phyloP scores from a whole-genome alignment of 495 filamentous ascomycete species.

The Cetradonia linearis region DNA sequence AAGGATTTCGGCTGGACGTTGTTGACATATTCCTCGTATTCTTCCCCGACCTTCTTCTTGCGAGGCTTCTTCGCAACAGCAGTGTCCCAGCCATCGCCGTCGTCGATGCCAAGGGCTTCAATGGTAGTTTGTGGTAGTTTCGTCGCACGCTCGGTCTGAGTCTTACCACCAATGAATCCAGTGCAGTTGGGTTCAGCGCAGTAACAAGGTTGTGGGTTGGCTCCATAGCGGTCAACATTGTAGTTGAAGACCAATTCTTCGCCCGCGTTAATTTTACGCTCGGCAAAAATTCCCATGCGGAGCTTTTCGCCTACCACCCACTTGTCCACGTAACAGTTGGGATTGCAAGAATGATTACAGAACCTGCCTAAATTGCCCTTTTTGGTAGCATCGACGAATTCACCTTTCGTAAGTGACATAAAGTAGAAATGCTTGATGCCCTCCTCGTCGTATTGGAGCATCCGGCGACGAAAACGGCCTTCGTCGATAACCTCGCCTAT shows the following conservation, averaged over 20 bases:
- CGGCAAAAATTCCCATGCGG: conserved; percentile 97
- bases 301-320: conserved; percentile 98
- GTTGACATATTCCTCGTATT: conserved; percentile 95
- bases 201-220: conserved; percentile 92
- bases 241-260: conserved; percentile 99
- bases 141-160: conserved; percentile 89
- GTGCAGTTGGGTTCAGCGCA: conserved; percentile 92
- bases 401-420: conserved; percentile 93
- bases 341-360: conserved; percentile 98
- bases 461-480: conserved; percentile 71
- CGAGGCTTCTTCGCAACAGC: conserved; percentile 77
- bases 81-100: conserved; percentile 84
- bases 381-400: conserved; percentile 97
- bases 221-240: conserved; percentile 97
- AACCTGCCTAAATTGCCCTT: conserved; percentile 93
- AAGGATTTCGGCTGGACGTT: conserved; percentile 75
- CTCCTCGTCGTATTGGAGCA: conserved; percentile 83
- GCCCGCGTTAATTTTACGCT: conserved; percentile 72
- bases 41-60: conserved; percentile 88
- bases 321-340: conserved; percentile 98
- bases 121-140: conserved; percentile 85
- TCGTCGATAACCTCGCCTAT: conserved; percentile 98
- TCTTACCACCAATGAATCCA: conserved; percentile 93
- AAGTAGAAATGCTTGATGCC: conserved; percentile 99
- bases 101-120: conserved; percentile 92